Evolutionary conservation across 257 asterid genomes (phyloP).

Genomic region (Fraxinus pennsylvanica): DNA sequence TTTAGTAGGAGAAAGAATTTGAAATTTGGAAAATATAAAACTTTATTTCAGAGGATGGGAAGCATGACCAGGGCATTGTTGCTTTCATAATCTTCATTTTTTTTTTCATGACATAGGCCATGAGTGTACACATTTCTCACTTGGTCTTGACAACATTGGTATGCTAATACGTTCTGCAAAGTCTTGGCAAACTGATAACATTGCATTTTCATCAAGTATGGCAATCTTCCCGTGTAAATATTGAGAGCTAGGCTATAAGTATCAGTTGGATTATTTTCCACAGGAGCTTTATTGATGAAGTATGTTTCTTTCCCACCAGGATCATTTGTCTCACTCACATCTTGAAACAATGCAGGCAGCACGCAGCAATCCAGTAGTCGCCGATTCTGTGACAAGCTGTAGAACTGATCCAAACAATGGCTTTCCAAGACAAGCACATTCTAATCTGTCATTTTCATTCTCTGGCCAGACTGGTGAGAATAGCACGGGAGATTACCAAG

Average conservation of each 20-base stretch:
- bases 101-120: background rate
- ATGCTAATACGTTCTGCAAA: background rate
- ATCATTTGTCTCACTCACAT: slow-evolving; percentile 22
- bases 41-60: background rate
- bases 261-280: background rate
- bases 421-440: slow-evolving; percentile 36
- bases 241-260: background rate
- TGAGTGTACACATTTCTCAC: background rate
- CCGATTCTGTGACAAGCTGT: slow-evolving; percentile 45
- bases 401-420: slow-evolving; percentile 42
- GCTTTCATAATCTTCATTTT: background rate
- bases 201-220: background rate
- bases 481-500: slow-evolving; percentile 39
- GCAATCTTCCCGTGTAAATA: background rate
- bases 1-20: background rate
- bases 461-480: slow-evolving; percentile 35
- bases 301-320: slow-evolving; percentile 29
- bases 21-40: background rate
- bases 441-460: slow-evolving; percentile 43
- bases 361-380: slow-evolving; percentile 40
- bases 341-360: slow-evolving; percentile 43
- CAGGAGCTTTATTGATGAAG: background rate
- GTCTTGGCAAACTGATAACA: background rate
- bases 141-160: background rate
- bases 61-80: background rate